A percentile compares a stretch with the other conserved stretches of the same genome.
phyloP scores from a whole-genome alignment of 257 asterid species.

The Solanum bukasovii region DNA sequence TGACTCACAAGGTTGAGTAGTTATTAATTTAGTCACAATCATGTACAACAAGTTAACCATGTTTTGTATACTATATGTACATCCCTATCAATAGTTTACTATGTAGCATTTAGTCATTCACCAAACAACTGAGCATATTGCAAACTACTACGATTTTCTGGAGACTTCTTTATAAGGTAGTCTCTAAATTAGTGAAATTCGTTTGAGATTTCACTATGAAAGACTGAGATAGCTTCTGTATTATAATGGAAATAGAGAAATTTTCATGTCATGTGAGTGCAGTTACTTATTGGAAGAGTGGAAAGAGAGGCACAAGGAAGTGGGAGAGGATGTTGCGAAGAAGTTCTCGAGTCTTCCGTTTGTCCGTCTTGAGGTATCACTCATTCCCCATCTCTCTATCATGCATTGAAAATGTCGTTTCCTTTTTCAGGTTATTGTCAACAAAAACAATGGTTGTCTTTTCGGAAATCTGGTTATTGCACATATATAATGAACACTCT shows the following conservation, averaged over 20 bases:
- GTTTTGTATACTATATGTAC: background rate
- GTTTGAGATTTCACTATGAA: background rate
- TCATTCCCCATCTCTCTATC: conserved; percentile 1
- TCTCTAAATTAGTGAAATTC: background rate
- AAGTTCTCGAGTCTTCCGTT: conserved; percentile 47
- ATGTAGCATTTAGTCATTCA: background rate
- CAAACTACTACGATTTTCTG: background rate
- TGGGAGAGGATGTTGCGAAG: conserved; percentile 20
- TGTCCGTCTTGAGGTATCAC: conserved; percentile 48
- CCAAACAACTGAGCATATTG: background rate
- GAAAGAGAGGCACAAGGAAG: conserved; percentile 41
- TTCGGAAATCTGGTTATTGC: background rate
- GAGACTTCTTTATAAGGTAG: background rate
- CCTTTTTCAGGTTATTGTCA: background rate
- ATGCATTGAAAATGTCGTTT: background rate
- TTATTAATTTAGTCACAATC: background rate
- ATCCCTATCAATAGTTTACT: background rate
- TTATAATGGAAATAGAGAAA: background rate
- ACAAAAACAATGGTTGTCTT: background rate
- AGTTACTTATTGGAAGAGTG: conserved; percentile 87
- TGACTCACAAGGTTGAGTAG: background rate
- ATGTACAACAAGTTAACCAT: background rate
- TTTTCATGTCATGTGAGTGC: conserved; percentile 17
- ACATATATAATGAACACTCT: background rate
- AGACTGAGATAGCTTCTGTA: background rate